Evolutionary conservation across 2,329 filamentous ascomycete genomes (phyloP), one percentile per base, ranked within the genome.

Genomic region (Hypoxylon sp.): DNA sequence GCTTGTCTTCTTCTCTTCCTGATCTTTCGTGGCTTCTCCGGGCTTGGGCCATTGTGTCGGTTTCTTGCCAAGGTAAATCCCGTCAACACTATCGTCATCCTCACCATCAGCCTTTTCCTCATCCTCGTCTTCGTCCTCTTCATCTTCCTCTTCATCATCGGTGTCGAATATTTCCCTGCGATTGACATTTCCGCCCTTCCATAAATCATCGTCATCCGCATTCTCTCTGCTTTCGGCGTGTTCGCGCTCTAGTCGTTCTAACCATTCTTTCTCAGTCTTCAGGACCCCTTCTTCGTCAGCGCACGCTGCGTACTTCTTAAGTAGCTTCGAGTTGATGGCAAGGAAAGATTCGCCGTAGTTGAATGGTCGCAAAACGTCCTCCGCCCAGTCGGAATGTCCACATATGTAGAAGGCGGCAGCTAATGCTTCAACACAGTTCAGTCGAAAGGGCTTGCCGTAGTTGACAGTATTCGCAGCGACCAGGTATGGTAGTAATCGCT

Each of bases 381-480:
- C 84, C 0, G 94, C 93, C 94, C 94, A 99, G 40, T 97, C 93
- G 5, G 82, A 71, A 65, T 94, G 90, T 3, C 94, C 91, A 64
- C 93, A 97, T 59, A 99, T 99, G 65, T 83, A 90, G 67, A 96
- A 99, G 15, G 90, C 90, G 3, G 94, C 93, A 0, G 91, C 94
- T 35, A 99, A 78, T 3, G 94, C 94, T 76, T 99, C 94, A 20
- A 91, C 94, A 65, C 94, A 99, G 72, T 99, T 99, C 57, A 99
- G 72, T 45, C 92, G 81, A 90, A 92, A 97, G 4, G 94, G 94
- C 67, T 90, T 90, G 54, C 94, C 94, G 73, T 99, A 99, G 75
- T 99, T 99, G 67, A 97, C 94, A 1, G 89, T 88, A 70, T 99
- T 99, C 36, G 94, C 94, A 4, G 94, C 94, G 38, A 99, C 92